A percentile compares a stretch with the other conserved stretches of the same genome.
Conservation (phyloP, 495 filamentous ascomycete genomes). For the Penicillium atrosanguineum region DNA sequence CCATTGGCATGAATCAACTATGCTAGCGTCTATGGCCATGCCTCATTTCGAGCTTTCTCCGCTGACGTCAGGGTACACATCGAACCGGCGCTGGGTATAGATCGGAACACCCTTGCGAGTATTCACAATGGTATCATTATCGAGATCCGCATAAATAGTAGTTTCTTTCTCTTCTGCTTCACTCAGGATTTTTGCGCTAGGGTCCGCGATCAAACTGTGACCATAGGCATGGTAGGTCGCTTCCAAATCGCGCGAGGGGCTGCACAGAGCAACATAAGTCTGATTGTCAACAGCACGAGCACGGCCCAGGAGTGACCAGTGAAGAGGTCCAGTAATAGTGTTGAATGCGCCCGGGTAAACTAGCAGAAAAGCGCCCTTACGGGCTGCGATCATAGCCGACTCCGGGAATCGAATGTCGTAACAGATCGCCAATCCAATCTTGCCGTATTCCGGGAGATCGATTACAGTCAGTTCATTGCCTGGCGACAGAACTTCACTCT, state of each 20-base stretch:
- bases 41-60: slow-evolving; percentile 17
- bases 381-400: slow-evolving; percentile 83
- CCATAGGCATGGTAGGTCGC: slow-evolving; percentile 88
- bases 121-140: slow-evolving; percentile 67
- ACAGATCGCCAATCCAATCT: slow-evolving; percentile 85
- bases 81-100: slow-evolving; percentile 81
- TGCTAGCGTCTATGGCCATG: neutral
- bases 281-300: slow-evolving; percentile 94
- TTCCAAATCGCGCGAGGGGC: slow-evolving; percentile 75
- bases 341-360: slow-evolving; percentile 97
- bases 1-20: neutral
- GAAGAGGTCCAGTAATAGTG: slow-evolving; percentile 82
- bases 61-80: slow-evolving; percentile 92
- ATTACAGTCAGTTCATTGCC: slow-evolving; percentile 80
- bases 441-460: slow-evolving; percentile 81
- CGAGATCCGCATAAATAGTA: slow-evolving; percentile 73
- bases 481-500: slow-evolving; percentile 82
- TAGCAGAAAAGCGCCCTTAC: slow-evolving; percentile 76
- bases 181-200: slow-evolving; percentile 76
- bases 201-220: slow-evolving; percentile 83
- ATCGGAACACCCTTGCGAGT: slow-evolving; percentile 83
- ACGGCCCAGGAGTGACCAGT: slow-evolving; percentile 82
- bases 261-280: slow-evolving; percentile 88
- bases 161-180: slow-evolving; percentile 74
- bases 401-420: slow-evolving; percentile 98